Base-by-base conservation (phyloP, 2,329 filamentous ascomycete genomes). In the Thelonectria discophora region DNA sequence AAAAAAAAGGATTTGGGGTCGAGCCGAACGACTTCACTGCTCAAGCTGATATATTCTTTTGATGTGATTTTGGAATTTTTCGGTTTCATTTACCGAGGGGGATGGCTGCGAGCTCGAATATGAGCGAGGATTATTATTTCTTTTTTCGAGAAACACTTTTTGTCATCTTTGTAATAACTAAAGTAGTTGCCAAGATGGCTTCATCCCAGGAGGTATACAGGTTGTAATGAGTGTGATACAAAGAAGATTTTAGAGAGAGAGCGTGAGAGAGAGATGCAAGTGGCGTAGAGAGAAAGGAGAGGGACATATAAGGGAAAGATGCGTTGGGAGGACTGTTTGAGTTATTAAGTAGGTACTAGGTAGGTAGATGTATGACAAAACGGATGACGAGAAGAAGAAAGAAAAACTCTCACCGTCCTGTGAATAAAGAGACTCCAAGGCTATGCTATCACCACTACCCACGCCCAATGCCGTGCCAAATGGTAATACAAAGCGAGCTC, bases 81-180 rank as follows among this genome's bases (percentile, higher is more conserved):
- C 42, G 48, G 47, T 24, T 61, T 63, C 55, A 64, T 62, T 50
- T 46, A 27, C 52, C 39, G 51, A 58, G 40, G 40, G 32, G 48
- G 21, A 50, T 43, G 43, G n/a, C 55, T 54, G 50, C 24, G 52
- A 18, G 48, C 43, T 61, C 54, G 13, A 24, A 32, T 9, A 24
- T 45, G 27, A 37, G 58, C 48, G 34, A 17, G 27, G 27, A 49
- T 21, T 45, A 30, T 27, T 49, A 32, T 57, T 43, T 42, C 18
- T 24, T 42, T 60, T 45, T 49, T 60, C 40, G 40, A 51, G 50
- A 47, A 55, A 45, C 55, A 43, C 32, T 17, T 52, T 32, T 56
- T 60, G 56, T 52, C 52, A 42, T 39, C 60, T 53, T 68, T 65
- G 65, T 66, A 65, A 68, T 68, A 50, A 65, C 53, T 64, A 59